phyloP scores from a whole-genome alignment of 2,329 filamentous ascomycete species.

The Lachnellula arida region DNA sequence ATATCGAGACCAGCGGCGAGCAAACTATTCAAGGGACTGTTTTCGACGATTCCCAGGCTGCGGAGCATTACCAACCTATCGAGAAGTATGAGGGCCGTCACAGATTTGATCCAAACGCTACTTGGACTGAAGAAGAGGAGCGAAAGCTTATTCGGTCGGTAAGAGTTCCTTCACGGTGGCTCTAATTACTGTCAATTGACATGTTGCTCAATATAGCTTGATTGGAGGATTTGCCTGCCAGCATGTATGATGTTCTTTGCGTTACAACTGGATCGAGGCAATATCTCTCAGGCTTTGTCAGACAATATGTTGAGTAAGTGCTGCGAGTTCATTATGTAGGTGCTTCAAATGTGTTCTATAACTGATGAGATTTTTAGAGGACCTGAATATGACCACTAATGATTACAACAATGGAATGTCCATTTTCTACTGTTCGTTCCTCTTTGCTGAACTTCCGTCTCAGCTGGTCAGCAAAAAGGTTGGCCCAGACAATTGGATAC shows the following conservation, averaged over 20 bases:
- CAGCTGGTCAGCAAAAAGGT: slow-evolving; percentile 45
- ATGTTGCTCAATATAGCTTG: slow-evolving; percentile 37
- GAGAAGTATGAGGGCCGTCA: slow-evolving; percentile 11
- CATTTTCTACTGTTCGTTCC: slow-evolving; percentile 37
- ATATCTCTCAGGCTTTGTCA: slow-evolving; percentile 52
- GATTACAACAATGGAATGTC: slow-evolving; percentile 32
- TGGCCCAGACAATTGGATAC: slow-evolving; percentile 48
- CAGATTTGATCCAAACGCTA: slow-evolving; percentile 10
- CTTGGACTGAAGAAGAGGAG: slow-evolving; percentile 18
- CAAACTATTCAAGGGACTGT: background rate
- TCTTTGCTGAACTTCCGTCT: slow-evolving; percentile 44
- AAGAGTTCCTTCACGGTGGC: slow-evolving; percentile 22
- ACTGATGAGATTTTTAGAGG: background rate
- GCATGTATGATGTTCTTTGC: slow-evolving; percentile 56
- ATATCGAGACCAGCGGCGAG: background rate
- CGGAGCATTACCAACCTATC: slow-evolving; percentile 4
- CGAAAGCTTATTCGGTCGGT: slow-evolving; percentile 25
- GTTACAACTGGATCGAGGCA: slow-evolving; percentile 56
- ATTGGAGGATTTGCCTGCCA: slow-evolving; percentile 25
- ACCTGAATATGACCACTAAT: background rate
- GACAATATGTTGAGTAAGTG: slow-evolving; percentile 55
- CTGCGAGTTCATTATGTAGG: too few species aligned
- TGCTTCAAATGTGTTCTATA: too few species aligned
- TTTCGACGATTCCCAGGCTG: slow-evolving; percentile 4
- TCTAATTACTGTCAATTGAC: slow-evolving; percentile 34